Base-by-base conservation (phyloP, 495 filamentous ascomycete species). In the Thozetella sp. region DNA sequence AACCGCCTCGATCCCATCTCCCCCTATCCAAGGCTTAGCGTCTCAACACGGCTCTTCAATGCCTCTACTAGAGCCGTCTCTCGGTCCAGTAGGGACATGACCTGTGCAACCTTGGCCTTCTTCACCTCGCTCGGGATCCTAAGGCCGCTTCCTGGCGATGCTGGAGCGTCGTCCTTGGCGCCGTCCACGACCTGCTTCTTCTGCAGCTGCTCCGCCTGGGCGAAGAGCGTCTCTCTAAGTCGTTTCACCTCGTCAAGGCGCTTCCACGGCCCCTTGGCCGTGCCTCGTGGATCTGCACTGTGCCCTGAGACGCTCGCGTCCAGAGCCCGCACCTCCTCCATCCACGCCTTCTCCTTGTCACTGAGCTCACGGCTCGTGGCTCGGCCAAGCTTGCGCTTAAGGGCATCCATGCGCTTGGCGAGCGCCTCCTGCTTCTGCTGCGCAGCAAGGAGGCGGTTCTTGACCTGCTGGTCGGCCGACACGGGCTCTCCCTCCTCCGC, bases 311-410 rank as follows among this genome's bases (percentile, higher is more conserved):
- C 62, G 61, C 71, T 80, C 22, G 45, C 55, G 30, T 77, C 68
- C 46, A 92, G 57, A 13, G 70, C 60, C 22, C 82, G 72, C 23
- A 93, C 84, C 66, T 93, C 90, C 3, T 79, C 78, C 1, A 83
- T 65, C 86, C 87, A 93, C 0, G 83, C 79, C 67, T 76, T 83
- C 67, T 93, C 90, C 69, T 86, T 90, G 56, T 90, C 87, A 69
- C 88, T 93, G 37, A 96, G 74, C 55, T 89, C 84, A 12, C 84
- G 80, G 22, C 82, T 86, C 2, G 80, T 79, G 1, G 83, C 69
- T 64, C 83, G 83, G 40, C 80, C 73, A 34, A 91, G 74, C 65
- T 81, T 88, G 64, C 76, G 83, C 62, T 72, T 65, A 55, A 97
- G 61, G 2, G 72, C 76, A 56, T 94, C 90, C 67, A 92, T 83